phyloP scores from a whole-genome alignment of 192 early-diverging fungal genomes.

The Mortierella hygrophila region DNA sequence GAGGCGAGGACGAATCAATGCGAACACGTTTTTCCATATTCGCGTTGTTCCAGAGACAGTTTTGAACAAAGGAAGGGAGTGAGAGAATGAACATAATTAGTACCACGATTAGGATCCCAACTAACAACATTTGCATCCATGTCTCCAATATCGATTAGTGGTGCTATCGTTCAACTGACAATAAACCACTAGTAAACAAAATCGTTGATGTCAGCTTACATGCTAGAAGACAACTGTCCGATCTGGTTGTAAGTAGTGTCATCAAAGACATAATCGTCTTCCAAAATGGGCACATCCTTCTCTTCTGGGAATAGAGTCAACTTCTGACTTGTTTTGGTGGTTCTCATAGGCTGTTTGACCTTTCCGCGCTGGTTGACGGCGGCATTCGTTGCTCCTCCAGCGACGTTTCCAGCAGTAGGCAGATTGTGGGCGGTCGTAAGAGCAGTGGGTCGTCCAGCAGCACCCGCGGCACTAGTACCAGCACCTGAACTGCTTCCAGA shows the following conservation, averaged over 20 bases:
- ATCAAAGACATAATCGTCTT: slow-evolving; percentile 59
- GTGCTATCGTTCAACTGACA: background rate
- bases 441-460: slow-evolving; percentile 3
- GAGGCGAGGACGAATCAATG: background rate
- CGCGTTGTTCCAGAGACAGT: background rate
- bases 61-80: too few species aligned
- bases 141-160: background rate
- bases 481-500: background rate
- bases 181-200: background rate
- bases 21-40: background rate
- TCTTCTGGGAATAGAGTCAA: slow-evolving; percentile 90
- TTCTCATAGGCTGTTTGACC: slow-evolving; percentile 81
- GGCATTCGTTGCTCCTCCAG: slow-evolving; percentile 6
- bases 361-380: slow-evolving; percentile 52
- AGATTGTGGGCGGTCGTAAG: slow-evolving; percentile 22
- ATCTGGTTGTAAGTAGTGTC: slow-evolving; percentile 80
- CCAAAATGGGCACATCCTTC: slow-evolving; percentile 61
- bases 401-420: slow-evolving; percentile 19
- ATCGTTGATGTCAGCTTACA: slow-evolving; percentile 19
- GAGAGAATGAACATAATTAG: background rate
- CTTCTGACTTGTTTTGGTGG: slow-evolving; percentile 95
- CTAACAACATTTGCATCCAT: slow-evolving; percentile 13
- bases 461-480: slow-evolving; percentile 1
- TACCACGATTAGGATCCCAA: slow-evolving; percentile 54
- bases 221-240: slow-evolving; percentile 66